Evolutionary conservation across 2,329 filamentous ascomycete genomes (phyloP).

Genomic region (Claviceps africana): DNA sequence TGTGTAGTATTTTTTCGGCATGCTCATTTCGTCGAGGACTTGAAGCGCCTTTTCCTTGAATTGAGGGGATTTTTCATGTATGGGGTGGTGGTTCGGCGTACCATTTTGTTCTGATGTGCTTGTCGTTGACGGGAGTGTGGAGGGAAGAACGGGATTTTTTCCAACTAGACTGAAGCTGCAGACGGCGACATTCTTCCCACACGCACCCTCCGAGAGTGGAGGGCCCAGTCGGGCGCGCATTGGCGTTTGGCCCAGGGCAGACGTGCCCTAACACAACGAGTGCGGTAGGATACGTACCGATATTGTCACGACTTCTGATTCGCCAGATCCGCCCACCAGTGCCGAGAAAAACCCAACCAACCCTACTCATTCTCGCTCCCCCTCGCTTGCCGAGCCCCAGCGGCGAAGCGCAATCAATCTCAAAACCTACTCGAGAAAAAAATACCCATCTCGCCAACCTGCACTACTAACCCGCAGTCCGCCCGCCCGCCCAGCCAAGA

Average conservation of each 20-base stretch:
- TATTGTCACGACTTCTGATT: conserved; percentile 20
- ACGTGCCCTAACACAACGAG: conserved; percentile 25
- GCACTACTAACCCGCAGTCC: conserved; percentile 24
- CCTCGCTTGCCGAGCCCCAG: conserved; percentile 5
- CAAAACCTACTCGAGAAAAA: conserved; percentile 16
- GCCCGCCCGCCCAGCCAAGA: conserved; percentile 20
- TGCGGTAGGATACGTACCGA: conserved; percentile 15
- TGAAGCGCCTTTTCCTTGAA: conserved; percentile 1
- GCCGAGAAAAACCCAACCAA: conserved; percentile 18
- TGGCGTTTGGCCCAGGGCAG: conserved; percentile 21
- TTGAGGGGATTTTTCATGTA: neutral
- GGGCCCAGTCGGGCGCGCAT: conserved; percentile 4
- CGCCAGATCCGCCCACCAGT: conserved; percentile 20
- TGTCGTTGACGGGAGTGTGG: conserved; percentile 25
- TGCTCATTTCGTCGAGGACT: neutral
- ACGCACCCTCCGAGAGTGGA: neutral
- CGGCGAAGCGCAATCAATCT: conserved; percentile 19
- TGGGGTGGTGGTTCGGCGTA: conserved; percentile 15
- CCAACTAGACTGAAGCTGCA: conserved; percentile 14
- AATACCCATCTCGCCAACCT: conserved; percentile 25
- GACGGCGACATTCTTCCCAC: conserved; percentile 10
- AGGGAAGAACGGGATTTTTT: conserved; percentile 20
- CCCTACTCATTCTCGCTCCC: conserved; percentile 13
- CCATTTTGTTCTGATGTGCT: conserved; percentile 30
- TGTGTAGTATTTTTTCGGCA: neutral